Evolutionary conservation across 768 basidiomycete genomes (phyloP).

Genomic region (Tephrocybe sp.): DNA sequence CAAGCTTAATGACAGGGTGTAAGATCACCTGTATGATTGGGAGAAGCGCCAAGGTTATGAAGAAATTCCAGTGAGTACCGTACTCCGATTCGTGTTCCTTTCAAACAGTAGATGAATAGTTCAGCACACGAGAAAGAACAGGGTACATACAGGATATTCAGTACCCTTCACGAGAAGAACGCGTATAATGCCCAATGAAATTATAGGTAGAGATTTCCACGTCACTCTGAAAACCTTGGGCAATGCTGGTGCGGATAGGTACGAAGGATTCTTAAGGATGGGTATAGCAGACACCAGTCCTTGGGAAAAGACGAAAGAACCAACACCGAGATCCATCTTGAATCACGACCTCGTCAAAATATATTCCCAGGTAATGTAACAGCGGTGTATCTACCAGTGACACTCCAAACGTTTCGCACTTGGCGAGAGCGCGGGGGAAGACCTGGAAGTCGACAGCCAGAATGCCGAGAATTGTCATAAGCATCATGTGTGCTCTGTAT

Average conservation of each 20-base stretch:
- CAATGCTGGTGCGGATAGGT: conserved; percentile 47
- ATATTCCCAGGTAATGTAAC: conserved; percentile 3
- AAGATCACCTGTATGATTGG: conserved; percentile 71
- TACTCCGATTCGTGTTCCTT: conserved; percentile 96
- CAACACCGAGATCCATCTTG: conserved; percentile 98
- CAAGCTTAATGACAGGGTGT: conserved; percentile 58
- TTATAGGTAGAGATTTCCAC: conserved; percentile 66
- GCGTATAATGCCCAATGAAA: conserved; percentile 73
- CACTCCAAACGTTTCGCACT: conserved; percentile 93
- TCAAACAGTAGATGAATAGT: neutral
- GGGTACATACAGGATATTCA: conserved; percentile 77
- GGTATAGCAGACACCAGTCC: conserved; percentile 90
- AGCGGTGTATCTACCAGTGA: conserved; percentile 66
- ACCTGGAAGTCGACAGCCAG: conserved; percentile 95
- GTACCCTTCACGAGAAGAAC: conserved; percentile 88
- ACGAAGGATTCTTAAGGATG: conserved; percentile 60
- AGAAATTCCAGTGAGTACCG: conserved; percentile 98
- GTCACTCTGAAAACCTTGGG: conserved; percentile 51
- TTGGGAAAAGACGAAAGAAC: conserved; percentile 96
- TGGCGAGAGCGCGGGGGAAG: conserved; percentile 85
- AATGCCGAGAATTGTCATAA: conserved; percentile 88
- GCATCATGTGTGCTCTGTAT: conserved; percentile 93
- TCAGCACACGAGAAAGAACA: neutral
- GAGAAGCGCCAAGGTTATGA: conserved; percentile 84
- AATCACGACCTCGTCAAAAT: conserved; percentile 8